These are phyloP conservation scores for Candida khao-thaluensis DNA, from an alignment of 805 yeast genomes.

Conservation along the genomic window DNA sequence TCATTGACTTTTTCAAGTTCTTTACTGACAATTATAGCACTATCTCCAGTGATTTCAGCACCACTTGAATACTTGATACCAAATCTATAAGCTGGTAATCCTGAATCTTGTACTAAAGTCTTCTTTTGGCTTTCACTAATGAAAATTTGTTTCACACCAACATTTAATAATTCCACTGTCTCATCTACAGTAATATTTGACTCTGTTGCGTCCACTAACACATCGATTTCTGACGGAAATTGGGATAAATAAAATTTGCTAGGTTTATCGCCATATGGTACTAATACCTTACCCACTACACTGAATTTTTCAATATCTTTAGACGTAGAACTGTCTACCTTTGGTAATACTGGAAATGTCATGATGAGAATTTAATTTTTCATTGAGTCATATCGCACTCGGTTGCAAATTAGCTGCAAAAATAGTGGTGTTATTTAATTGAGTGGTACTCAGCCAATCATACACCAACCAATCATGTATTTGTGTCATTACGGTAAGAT, in stretches of 20 bases:
- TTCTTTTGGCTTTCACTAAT: conserved; percentile 29
- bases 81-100: conserved; percentile 53
- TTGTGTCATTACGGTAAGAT: too few species aligned
- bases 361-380: conserved; percentile 15
- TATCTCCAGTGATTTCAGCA: conserved; percentile 9
- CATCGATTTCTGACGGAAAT: conserved; percentile 29
- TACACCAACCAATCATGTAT: too few species aligned
- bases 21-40: conserved; percentile 21
- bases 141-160: conserved; percentile 54
- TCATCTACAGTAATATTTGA: conserved; percentile 39
- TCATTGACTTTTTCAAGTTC: conserved; percentile 23
- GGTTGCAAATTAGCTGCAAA: too few species aligned
- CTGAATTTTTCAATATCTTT: conserved; percentile 23
- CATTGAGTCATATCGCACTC: conserved; percentile 10
- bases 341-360: conserved; percentile 43
- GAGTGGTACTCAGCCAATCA: too few species aligned
- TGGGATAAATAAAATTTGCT: conserved; percentile 32
- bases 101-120: conserved; percentile 36
- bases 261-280: conserved; percentile 28
- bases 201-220: conserved; percentile 31
- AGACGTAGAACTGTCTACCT: conserved; percentile 20
- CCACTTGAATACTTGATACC: conserved; percentile 22
- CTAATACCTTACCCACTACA: conserved; percentile 34
- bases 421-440: too few species aligned
- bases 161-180: conserved; percentile 54